A percentile compares a stretch with the other conserved stretches of the same genome.
phyloP scores from a whole-genome alignment of 371 early-diverging fungal species.

The Umbelopsis sp. region DNA sequence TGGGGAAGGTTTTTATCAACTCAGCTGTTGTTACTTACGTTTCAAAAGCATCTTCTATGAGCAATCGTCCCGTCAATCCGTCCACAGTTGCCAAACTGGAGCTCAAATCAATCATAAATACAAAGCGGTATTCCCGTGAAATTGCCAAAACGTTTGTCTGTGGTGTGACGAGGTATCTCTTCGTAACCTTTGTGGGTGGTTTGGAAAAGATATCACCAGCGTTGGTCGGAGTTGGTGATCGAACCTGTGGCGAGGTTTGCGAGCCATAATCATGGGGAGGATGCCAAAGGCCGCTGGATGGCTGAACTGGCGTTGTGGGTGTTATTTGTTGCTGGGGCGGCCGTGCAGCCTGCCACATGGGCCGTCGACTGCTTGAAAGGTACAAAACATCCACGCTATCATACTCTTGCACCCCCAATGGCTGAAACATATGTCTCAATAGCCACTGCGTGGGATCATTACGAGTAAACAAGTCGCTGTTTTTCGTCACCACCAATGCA shows the following conservation, averaged over 20 bases:
- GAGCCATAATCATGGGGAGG: slow-evolving; percentile 16
- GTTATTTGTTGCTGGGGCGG: slow-evolving; percentile 8
- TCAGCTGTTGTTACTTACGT: slow-evolving; percentile 37
- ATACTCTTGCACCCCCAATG: slow-evolving; percentile 33
- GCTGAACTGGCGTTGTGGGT: neutral
- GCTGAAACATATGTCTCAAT: slow-evolving; percentile 46
- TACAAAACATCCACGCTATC: slow-evolving; percentile 47
- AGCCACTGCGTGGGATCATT: slow-evolving; percentile 56
- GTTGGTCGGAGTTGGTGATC: slow-evolving; percentile 10
- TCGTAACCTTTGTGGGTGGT: neutral
- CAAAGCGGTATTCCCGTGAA: slow-evolving; percentile 64
- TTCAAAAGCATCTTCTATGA: slow-evolving; percentile 61
- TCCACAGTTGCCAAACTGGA: slow-evolving; percentile 77
- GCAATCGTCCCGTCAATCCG: slow-evolving; percentile 53
- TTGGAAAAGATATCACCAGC: neutral
- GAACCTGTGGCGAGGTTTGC: slow-evolving; percentile 17
- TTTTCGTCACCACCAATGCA: slow-evolving; percentile 44
- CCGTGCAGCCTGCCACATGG: slow-evolving; percentile 37
- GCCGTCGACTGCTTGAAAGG: slow-evolving; percentile 40
- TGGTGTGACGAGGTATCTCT: slow-evolving; percentile 58
- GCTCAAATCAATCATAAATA: slow-evolving; percentile 76
- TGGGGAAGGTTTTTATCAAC: too few species aligned
- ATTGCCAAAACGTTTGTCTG: slow-evolving; percentile 67
- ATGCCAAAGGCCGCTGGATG: slow-evolving; percentile 7
- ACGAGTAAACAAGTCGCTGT: slow-evolving; percentile 39